phyloP scores from a whole-genome alignment of 345 rosid species.

The Eucalyptus dawsonii region DNA sequence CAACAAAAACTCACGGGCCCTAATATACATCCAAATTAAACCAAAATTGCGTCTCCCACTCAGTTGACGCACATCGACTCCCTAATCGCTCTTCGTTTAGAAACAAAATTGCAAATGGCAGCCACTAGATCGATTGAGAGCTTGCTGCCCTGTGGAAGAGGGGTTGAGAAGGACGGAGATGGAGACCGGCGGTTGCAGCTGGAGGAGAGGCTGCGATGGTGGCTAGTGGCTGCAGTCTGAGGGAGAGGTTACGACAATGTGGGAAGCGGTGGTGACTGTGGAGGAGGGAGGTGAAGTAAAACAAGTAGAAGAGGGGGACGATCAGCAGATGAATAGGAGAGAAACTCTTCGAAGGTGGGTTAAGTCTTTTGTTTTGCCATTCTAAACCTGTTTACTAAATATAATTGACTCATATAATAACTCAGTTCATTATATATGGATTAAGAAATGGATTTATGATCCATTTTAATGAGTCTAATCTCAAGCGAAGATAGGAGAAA shows the following conservation, averaged over 20 bases:
- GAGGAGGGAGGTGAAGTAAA: background rate
- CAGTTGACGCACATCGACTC: background rate
- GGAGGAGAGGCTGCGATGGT: background rate
- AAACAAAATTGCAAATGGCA: no score
- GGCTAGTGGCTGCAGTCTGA: background rate
- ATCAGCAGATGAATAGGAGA: no score
- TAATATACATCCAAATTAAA: background rate
- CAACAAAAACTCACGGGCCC: background rate
- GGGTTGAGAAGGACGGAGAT: background rate
- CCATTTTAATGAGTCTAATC: background rate
- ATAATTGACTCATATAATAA: no score
- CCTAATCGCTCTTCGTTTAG: background rate
- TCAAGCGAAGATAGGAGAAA: background rate
- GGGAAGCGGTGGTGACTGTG: background rate
- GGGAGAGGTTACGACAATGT: background rate
- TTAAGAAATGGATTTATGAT: no score
- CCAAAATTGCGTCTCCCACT: background rate
- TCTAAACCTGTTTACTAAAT: no score
- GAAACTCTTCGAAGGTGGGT: no score
- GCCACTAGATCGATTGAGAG: no score
- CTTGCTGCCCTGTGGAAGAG: no score
- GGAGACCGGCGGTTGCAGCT: background rate
- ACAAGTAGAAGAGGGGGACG: background rate
- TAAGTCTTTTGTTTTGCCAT: background rate
- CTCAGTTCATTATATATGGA: no score